Conservation (phyloP, 768 basidiomycete species). For the Myochromella boudieri region DNA sequence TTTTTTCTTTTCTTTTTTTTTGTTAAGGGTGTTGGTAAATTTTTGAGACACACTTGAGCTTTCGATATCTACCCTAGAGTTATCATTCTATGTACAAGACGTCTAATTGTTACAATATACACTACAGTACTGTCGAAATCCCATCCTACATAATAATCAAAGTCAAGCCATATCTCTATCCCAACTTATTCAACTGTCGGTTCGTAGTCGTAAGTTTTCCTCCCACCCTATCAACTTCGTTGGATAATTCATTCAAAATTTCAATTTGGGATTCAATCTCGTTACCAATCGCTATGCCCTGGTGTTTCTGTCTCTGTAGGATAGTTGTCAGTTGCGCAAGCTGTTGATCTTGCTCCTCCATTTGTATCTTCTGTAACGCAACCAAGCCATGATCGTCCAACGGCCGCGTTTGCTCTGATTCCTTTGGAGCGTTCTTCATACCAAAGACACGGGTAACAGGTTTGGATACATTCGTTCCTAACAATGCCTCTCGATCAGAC, state of each 20-base stretch:
- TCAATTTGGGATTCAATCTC: conserved; percentile 88
- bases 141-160: conserved; percentile 5
- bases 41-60: conserved; percentile 38
- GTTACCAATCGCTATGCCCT: conserved; percentile 81
- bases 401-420: conserved; percentile 85
- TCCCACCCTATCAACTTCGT: conserved; percentile 76
- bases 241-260: conserved; percentile 74
- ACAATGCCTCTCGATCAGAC: conserved; percentile 63
- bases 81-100: conserved; percentile 6
- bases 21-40: conserved; percentile 57
- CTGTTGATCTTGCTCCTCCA: conserved; percentile 82
- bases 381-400: conserved; percentile 82
- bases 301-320: conserved; percentile 78
- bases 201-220: conserved; percentile 78
- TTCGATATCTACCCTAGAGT: conserved; percentile 14
- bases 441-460: conserved; percentile 82
- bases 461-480: conserved; percentile 45
- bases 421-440: conserved; percentile 53
- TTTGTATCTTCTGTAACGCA: conserved; percentile 75
- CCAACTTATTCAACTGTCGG: conserved; percentile 79
- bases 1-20: no score
- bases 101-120: conserved; percentile 17
- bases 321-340: conserved; percentile 80
- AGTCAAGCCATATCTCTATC: conserved; percentile 30
- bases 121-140: conserved; percentile 13